Evolutionary conservation across 345 rosid genomes (phyloP), one percentile per base, ranked within the genome.

Genomic region (Bruguiera parviflora): DNA sequence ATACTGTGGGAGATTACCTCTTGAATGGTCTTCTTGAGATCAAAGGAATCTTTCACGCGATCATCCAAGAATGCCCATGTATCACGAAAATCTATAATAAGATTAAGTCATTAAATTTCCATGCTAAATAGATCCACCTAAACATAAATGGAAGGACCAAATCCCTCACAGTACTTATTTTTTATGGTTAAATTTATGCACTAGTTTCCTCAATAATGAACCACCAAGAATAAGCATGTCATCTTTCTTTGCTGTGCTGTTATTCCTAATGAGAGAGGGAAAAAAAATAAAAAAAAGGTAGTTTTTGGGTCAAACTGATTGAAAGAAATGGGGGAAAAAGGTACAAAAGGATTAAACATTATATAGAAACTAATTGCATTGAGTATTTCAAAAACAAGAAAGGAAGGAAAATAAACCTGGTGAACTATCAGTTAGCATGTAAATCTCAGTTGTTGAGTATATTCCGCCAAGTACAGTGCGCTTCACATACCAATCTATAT

Each of bases 351-450:
- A 16, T 24, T 6, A 18, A 19, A 46, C 0, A 46, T 21, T 3
- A 4, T 8, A 20, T 33, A 28, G 21, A 46, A 43, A 24, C 51
- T 3, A 43, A 32, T 35, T 68, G 24, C 8, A n/a, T 53, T 7
- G 25, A 9, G 49, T 18, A 71, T 35, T 13, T 22, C 18, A 8
- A 53, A 64, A 29, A 29, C 51, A 53, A 19, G 27, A 6, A 24
- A 33, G 51, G 55, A 18, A 67, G 57, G 65, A 37, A 67, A 68
- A 66, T 13, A 52, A 75, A 95, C 97, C 97, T 80, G 90, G 80
- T 28, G 97, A 95, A 77, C 86, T 88, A 75, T 95, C 97, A 0
- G 99, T 87, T 69, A 88, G 86, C 99, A 92, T 92, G 85, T 88
- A 95, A 71, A 92, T 79, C 85, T 95, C 99, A 0, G 99, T 84